Evolutionary conservation across 306 rosid genomes (phyloP).

Genomic region (Trifolium pratense): DNA sequence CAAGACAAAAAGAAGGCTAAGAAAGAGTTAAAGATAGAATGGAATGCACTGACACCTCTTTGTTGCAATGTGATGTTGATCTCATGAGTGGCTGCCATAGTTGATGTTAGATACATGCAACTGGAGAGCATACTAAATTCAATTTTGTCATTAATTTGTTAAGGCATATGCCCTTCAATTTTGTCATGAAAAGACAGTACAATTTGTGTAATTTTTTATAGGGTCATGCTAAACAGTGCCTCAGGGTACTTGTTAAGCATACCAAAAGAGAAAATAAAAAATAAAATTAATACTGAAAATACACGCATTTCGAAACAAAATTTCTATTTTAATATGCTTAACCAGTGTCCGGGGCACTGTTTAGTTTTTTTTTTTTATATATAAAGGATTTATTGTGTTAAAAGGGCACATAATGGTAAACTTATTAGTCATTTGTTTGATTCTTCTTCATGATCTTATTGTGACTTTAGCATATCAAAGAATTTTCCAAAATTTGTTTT

Average conservation of each 20-base stretch:
- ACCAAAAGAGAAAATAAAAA: too few relatives aligned
- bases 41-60: conserved; percentile 7
- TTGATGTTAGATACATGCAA: conserved; percentile 26
- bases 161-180: conserved; percentile 9
- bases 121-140: conserved; percentile 14
- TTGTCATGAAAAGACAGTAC: background rate
- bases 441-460: too few relatives aligned
- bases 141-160: conserved; percentile 25
- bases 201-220: background rate
- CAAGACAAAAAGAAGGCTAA: conserved; percentile 45
- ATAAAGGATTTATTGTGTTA: conserved; percentile 4
- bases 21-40: conserved; percentile 25
- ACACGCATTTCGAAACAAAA: too few relatives aligned
- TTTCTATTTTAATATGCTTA: too few relatives aligned
- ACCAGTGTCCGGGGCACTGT: too few relatives aligned
- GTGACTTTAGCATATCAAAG: too few relatives aligned
- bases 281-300: too few relatives aligned
- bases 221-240: too few relatives aligned
- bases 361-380: too few relatives aligned
- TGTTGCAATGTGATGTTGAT: conserved; percentile 21
- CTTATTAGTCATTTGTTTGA: background rate
- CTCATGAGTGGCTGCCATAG: conserved; percentile 1
- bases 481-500: too few relatives aligned
- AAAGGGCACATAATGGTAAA: background rate
- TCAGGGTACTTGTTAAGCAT: too few relatives aligned